Conservation (phyloP, 768 basidiomycete species). For the Cubamyces sp. region DNA sequence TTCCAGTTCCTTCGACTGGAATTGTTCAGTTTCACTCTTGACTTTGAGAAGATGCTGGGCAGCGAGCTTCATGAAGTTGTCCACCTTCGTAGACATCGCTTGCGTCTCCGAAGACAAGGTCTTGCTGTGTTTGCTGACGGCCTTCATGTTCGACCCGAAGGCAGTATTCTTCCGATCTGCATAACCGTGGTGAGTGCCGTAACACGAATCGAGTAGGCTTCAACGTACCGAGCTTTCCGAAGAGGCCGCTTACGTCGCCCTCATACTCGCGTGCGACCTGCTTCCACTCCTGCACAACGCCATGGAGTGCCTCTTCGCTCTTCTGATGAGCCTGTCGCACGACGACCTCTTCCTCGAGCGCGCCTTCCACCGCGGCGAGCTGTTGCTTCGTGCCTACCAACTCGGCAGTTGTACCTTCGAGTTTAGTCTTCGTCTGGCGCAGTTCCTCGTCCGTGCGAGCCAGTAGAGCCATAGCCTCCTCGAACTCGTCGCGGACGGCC, state of each 20-base stretch:
- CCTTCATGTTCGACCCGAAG: constrained; percentile 65
- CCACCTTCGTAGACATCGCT: constrained; percentile 58
- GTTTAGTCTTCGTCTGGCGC: constrained; percentile 56
- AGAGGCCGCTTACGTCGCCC: constrained; percentile 69
- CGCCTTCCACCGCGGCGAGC: constrained; percentile 56
- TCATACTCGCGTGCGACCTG: constrained; percentile 68
- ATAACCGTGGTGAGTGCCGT: background rate
- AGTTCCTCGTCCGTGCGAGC: constrained; percentile 80
- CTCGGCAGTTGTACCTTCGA: constrained; percentile 55
- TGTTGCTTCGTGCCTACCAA: constrained; percentile 60
- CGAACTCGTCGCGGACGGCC: constrained; percentile 86
- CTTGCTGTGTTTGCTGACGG: constrained; percentile 65
- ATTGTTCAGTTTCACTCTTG: constrained; percentile 56
- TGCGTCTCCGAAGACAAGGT: constrained; percentile 58
- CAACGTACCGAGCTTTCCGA: constrained; percentile 79
- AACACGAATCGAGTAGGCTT: no score
- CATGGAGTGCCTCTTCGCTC: constrained; percentile 71
- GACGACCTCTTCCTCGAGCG: constrained; percentile 78
- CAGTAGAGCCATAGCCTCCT: constrained; percentile 81
- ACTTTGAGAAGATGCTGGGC: constrained; percentile 57
- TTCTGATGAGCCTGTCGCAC: constrained; percentile 78
- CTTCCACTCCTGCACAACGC: constrained; percentile 73
- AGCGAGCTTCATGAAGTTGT: constrained; percentile 62
- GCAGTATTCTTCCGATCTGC: constrained; percentile 75
- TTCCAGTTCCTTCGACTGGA: constrained; percentile 60